phyloP scores from a whole-genome alignment of 805 yeast species.

The fission yeast (Schizosaccharomyces pombe) region DNA sequence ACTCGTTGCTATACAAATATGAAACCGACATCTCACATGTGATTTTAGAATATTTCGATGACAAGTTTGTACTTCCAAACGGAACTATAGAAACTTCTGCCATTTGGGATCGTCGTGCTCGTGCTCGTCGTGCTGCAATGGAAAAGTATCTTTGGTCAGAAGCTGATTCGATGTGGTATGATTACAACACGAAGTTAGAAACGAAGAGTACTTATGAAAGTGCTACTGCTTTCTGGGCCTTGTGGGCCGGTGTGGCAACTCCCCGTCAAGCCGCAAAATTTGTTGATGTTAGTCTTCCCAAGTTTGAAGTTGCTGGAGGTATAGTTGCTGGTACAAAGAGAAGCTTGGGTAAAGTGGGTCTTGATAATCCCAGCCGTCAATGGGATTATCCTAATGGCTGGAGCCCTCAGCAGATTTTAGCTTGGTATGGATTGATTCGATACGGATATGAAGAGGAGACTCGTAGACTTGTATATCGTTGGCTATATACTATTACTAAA shows the following conservation, averaged over 20 bases:
- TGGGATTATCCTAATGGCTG: conserved; percentile 98
- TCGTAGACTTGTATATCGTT: conserved; percentile 52
- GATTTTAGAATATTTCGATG: conserved; percentile 33
- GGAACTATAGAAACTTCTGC: conserved; percentile 24
- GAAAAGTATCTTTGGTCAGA: conserved; percentile 68
- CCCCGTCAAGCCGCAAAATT: conserved; percentile 43
- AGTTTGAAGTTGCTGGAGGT: conserved; percentile 75
- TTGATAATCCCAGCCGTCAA: conserved; percentile 66
- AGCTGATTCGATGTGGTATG: conserved; percentile 52
- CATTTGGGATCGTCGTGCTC: conserved; percentile 42
- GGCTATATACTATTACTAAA: conserved; percentile 75
- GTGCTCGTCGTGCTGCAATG: conserved; percentile 28
- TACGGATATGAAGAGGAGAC: conserved; percentile 49
- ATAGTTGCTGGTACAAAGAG: conserved; percentile 58
- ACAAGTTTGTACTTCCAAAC: conserved; percentile 17
- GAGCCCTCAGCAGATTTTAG: conserved; percentile 94
- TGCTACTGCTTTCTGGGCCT: conserved; percentile 78
- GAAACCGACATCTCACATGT: conserved; percentile 59
- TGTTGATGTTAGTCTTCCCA: conserved; percentile 32
- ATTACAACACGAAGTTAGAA: conserved; percentile 43
- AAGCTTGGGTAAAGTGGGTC: conserved; percentile 47
- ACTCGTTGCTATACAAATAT: conserved; percentile 67
- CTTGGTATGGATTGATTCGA: conserved; percentile 64
- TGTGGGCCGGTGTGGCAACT: conserved; percentile 60
- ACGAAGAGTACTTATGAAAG: conserved; percentile 47